Evolutionary conservation across 2,329 filamentous ascomycete genomes (phyloP), one percentile per base, ranked within the genome.

Genomic region (Drechslera avenae): DNA sequence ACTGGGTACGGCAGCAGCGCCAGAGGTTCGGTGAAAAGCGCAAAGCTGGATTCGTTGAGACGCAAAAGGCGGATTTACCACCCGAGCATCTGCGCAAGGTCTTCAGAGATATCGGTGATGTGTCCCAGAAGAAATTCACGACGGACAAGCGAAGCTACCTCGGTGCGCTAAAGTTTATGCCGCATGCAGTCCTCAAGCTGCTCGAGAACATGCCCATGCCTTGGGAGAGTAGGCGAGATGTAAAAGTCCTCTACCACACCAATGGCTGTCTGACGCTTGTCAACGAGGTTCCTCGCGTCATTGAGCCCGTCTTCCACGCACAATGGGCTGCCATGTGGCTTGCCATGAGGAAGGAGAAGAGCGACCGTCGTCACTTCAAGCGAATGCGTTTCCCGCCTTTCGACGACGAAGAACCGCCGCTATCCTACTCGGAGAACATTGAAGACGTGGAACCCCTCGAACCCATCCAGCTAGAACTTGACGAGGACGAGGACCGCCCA

Each of bases 281-380:
- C 67, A 99, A 99, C 73, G 94, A 99, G 78, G 91, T 88, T 5
- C 94, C 95, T 12, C 85, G 95, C 65, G 95, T 99, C 47, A 97
- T 99, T 67, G 94, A 97, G 72, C 94, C 94, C 0, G 90, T 99
- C 3, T 99, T 96, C 75, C 92, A 97, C 72, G 94, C 94, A 50
- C 94, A 99, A 74, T 99, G 94, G 94, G 94, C 94, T 10, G 96
- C 93, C 46, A 99, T 99, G 94, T 99, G 94, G 94, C 87, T 96
- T 19, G 91, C 89, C 36, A 99, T 99, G 94, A 86, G 94, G 65
- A 89, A 95, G 65, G 94, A 99, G 73, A 99, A 99, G 81, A 94
- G 91, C 69, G 94, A 99, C 68, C 82, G 94, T 74, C 81, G 93
- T 69, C 85, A 97, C 64, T 99, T 99, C 82, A 99, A 99, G 80